Conservation (phyloP, 306 rosid species). For the Castanea crenata region DNA sequence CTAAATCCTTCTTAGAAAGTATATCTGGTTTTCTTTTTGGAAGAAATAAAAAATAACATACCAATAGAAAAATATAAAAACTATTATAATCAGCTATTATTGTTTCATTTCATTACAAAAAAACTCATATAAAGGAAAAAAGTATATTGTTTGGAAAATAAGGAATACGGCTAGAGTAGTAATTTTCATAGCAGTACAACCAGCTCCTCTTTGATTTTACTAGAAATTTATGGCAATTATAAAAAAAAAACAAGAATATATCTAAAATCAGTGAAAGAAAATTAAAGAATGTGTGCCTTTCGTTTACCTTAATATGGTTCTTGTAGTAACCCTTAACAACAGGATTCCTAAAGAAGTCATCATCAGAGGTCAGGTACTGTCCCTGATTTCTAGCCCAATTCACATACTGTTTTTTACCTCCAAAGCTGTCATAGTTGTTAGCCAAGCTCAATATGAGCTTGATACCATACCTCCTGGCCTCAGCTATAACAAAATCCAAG, state of each 20-base stretch:
- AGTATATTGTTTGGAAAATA: no score
- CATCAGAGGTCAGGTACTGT: slow-evolving; percentile 74
- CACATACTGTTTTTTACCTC: slow-evolving; percentile 95
- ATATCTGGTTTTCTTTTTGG: no score
- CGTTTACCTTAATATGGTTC: slow-evolving; percentile 70
- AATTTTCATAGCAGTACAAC: no score
- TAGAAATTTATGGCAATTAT: no score
- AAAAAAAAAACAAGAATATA: not conserved
- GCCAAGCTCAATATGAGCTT: slow-evolving; percentile 89
- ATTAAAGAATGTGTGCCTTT: not conserved
- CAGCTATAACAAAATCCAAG: slow-evolving; percentile 76
- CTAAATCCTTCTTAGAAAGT: no score
- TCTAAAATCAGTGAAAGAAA: not conserved
- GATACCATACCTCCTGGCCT: slow-evolving; percentile 78
- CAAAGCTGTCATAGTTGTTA: slow-evolving; percentile 85
- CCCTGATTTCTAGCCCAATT: slow-evolving; percentile 88
- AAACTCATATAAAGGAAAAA: no score
- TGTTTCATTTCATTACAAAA: no score
- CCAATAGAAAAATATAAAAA: no score
- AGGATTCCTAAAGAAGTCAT: slow-evolving; percentile 79
- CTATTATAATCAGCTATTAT: no score
- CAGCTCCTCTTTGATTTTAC: no score
- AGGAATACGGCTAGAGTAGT: no score
- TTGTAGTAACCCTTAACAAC: slow-evolving; percentile 72
- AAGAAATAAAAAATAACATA: no score